Percentiles rank a stretch among this genome's conserved stretches.
phyloP scores from a whole-genome alignment of 345 rosid genomes.

The Excoecaria cochinchinensis region DNA sequence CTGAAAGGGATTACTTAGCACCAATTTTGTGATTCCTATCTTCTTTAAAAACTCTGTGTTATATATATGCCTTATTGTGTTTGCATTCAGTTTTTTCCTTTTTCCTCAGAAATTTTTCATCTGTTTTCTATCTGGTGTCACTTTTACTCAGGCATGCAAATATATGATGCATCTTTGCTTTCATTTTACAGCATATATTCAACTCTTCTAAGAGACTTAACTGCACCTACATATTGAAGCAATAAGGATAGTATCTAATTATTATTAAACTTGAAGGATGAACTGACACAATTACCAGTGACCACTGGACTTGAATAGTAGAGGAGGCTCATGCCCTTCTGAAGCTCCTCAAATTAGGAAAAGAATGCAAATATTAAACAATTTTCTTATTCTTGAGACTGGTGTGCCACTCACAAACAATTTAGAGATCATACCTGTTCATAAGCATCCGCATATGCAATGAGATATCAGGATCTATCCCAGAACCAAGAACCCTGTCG shows the following conservation, averaged over 20 bases:
- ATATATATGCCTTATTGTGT: background rate
- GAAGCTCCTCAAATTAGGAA: background rate
- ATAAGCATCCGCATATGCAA: slow-evolving; percentile 90
- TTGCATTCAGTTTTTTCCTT: background rate
- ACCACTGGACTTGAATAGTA: background rate
- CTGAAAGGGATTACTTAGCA: background rate
- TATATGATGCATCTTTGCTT: background rate
- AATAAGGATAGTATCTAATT: background rate
- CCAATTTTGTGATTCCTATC: background rate
- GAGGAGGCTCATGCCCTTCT: background rate
- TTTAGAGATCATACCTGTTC: slow-evolving; percentile 55
- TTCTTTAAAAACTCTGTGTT: background rate
- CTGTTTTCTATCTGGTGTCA: background rate
- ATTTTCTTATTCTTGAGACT: background rate
- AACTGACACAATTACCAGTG: background rate
- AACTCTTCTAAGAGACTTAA: background rate
- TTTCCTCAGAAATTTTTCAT: background rate
- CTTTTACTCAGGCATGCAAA: background rate
- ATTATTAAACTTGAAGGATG: background rate
- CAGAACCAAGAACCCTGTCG: slow-evolving; percentile 60
- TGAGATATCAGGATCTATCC: slow-evolving; percentile 76
- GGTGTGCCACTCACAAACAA: background rate
- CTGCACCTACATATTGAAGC: no score
- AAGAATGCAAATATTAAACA: background rate
- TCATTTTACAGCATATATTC: background rate